These are phyloP conservation scores for Rhinocladiella mackenziei DNA, from an alignment of 2,329 filamentous ascomycete species.

Conservation along the genomic window DNA sequence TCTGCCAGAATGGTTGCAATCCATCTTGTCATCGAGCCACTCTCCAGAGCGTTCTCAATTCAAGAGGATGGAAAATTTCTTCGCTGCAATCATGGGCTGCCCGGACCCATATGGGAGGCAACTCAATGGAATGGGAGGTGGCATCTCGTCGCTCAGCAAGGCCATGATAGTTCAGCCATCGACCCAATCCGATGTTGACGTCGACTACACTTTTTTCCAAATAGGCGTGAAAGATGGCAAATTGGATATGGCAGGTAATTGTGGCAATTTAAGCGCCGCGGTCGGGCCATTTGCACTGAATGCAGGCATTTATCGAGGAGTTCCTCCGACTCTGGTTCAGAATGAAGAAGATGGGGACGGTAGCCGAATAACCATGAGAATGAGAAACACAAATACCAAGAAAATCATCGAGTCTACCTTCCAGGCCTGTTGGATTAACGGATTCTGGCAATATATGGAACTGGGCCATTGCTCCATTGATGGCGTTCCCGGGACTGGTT, in stretches of 20 bases:
- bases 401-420: slow-evolving; percentile 62
- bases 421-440: slow-evolving; percentile 35
- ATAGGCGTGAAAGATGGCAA: slow-evolving; percentile 59
- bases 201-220: slow-evolving; percentile 69
- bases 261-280: slow-evolving; percentile 68
- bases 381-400: slow-evolving; percentile 68
- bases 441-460: slow-evolving; percentile 29
- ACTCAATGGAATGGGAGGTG: slow-evolving; percentile 67
- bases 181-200: slow-evolving; percentile 48
- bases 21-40: slow-evolving; percentile 3
- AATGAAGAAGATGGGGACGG: background rate
- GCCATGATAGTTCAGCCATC: slow-evolving; percentile 53
- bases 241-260: slow-evolving; percentile 67
- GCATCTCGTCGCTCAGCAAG: slow-evolving; percentile 66
- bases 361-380: slow-evolving; percentile 49
- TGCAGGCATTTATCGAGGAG: slow-evolving; percentile 6
- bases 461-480: slow-evolving; percentile 59
- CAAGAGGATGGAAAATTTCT: slow-evolving; percentile 16
- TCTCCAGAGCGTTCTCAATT: slow-evolving; percentile 4
- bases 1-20: slow-evolving; percentile 41
- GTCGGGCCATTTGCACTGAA: slow-evolving; percentile 59
- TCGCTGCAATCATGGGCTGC: slow-evolving; percentile 22
- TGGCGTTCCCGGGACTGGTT: slow-evolving; percentile 57
- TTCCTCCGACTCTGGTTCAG: background rate
- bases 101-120: slow-evolving; percentile 52